Evolutionary conservation across 208 protist species (phyloP).

Genomic region (Trypanosomatidae sp.): DNA sequence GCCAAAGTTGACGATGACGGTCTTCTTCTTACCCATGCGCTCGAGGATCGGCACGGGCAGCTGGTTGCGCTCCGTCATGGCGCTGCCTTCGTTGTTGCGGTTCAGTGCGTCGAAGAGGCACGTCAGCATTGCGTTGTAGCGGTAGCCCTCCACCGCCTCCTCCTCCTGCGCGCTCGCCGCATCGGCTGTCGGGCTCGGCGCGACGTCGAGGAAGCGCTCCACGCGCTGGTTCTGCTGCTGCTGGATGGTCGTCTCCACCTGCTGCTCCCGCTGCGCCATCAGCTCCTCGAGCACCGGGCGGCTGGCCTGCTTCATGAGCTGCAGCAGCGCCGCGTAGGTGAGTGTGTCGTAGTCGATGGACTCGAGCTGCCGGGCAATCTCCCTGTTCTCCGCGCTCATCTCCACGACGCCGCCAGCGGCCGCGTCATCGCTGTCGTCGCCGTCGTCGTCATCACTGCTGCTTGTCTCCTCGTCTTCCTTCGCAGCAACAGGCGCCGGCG

Average conservation of each 20-base stretch:
- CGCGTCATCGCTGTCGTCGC: too few relatives aligned
- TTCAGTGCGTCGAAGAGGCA: slow-evolving; percentile 68
- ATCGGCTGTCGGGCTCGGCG: too few relatives aligned
- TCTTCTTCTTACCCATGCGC: slow-evolving; percentile 92
- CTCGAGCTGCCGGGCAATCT: too few relatives aligned
- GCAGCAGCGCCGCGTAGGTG: slow-evolving; percentile 51
- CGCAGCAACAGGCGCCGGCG: too few relatives aligned
- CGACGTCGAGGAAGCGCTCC: slow-evolving; percentile 66
- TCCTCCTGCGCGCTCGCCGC: too few relatives aligned
- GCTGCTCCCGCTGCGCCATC: slow-evolving; percentile 54
- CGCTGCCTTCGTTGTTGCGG: slow-evolving; percentile 66
- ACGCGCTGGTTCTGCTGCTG: slow-evolving; percentile 44
- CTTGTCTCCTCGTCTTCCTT: too few relatives aligned
- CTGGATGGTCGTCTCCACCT: slow-evolving; percentile 21
- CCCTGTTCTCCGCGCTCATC: too few relatives aligned
- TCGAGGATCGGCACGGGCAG: slow-evolving; percentile 83
- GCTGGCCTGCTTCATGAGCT: slow-evolving; percentile 38
- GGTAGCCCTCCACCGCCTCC: slow-evolving; percentile 50
- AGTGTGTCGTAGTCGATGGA: slow-evolving; percentile 66
- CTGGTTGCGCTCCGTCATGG: slow-evolving; percentile 70
- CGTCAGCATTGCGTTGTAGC: slow-evolving; percentile 72
- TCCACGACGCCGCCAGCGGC: too few relatives aligned
- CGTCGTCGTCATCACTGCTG: too few relatives aligned
- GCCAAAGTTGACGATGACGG: slow-evolving; percentile 89
- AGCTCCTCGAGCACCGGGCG: slow-evolving; percentile 51